A percentile compares a stretch with the other conserved stretches of the same genome.
Evolutionary conservation across 495 filamentous ascomycete genomes (phyloP).

Genomic region (Amniculicola lignicola): DNA sequence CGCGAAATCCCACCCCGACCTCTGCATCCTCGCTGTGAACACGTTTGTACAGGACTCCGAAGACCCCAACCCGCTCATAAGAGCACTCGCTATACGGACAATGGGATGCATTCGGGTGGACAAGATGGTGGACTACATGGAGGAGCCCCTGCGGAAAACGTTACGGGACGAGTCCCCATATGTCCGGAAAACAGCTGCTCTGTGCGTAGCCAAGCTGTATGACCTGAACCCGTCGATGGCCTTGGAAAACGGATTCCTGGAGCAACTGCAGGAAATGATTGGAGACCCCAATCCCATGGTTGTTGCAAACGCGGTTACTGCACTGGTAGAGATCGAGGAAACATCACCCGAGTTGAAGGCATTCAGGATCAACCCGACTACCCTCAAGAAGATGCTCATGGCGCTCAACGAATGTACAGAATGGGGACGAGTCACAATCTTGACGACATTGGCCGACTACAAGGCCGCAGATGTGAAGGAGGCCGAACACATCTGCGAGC

Average conservation of each 20-base stretch:
- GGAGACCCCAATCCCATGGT: constrained; percentile 99
- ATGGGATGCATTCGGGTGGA: constrained; percentile 99
- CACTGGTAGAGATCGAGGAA: constrained; percentile 86
- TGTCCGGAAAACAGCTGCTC: constrained; percentile 95
- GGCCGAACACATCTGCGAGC: constrained; percentile 96
- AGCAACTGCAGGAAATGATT: constrained; percentile 93
- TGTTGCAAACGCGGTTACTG: constrained; percentile 93
- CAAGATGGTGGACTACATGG: constrained; percentile 99
- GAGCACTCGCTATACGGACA: constrained; percentile 93
- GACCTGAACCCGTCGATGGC: constrained; percentile 89
- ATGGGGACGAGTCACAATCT: constrained; percentile 96
- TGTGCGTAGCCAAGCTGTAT: constrained; percentile 97
- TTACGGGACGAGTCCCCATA: constrained; percentile 96
- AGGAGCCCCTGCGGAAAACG: constrained; percentile 95
- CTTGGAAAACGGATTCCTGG: constrained; percentile 93
- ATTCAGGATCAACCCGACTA: constrained; percentile 72
- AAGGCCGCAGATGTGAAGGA: constrained; percentile 83
- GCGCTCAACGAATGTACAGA: constrained; percentile 97
- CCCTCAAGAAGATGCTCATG: constrained; percentile 92
- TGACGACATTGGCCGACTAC: constrained; percentile 86
- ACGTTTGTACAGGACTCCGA: constrained; percentile 99
- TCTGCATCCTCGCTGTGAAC: constrained; percentile 98
- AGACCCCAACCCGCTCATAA: constrained; percentile 94
- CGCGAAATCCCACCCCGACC: constrained; percentile 97
- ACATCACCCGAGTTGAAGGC: constrained; percentile 86